Conservation (phyloP, 371 early-diverging fungal species). For the Catenaria anguillulae region DNA sequence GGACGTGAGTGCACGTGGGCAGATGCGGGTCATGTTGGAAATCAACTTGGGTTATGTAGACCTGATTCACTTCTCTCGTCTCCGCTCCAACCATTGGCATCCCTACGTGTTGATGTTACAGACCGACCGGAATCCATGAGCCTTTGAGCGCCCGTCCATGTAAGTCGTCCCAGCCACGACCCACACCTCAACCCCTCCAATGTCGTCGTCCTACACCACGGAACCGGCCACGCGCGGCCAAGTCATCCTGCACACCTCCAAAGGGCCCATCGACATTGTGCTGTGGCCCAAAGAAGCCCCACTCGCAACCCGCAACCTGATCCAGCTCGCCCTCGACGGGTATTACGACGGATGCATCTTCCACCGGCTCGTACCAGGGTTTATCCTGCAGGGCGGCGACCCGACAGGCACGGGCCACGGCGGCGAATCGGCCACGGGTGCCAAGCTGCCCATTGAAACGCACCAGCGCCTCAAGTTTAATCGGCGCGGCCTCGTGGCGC, state of each 20-base stretch:
- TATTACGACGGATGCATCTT: slow-evolving; percentile 74
- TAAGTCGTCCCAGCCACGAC: no score
- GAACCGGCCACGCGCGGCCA: slow-evolving; percentile 55
- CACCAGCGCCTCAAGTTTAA: slow-evolving; percentile 77
- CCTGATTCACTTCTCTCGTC: no score
- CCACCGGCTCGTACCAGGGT: slow-evolving; percentile 71
- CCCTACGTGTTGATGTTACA: no score
- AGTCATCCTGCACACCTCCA: slow-evolving; percentile 70
- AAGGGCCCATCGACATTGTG: slow-evolving; percentile 80
- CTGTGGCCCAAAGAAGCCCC: slow-evolving; percentile 89
- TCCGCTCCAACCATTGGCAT: no score
- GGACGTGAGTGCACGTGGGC: no score
- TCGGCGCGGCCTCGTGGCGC: slow-evolving; percentile 74
- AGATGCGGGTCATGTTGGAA: no score
- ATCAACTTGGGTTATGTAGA: no score
- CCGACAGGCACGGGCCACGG: slow-evolving; percentile 74
- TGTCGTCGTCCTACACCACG: slow-evolving; percentile 14
- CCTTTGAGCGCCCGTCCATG: no score
- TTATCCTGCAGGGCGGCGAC: slow-evolving; percentile 96
- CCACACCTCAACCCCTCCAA: no score
- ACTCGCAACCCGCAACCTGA: slow-evolving; percentile 77
- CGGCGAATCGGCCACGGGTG: slow-evolving; percentile 74
- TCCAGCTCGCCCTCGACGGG: slow-evolving; percentile 71
- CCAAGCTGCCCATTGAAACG: slow-evolving; percentile 77
- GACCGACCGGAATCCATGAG: no score